Evolutionary conservation across 768 basidiomycete genomes (phyloP).

Genomic region (Suillus discolor): DNA sequence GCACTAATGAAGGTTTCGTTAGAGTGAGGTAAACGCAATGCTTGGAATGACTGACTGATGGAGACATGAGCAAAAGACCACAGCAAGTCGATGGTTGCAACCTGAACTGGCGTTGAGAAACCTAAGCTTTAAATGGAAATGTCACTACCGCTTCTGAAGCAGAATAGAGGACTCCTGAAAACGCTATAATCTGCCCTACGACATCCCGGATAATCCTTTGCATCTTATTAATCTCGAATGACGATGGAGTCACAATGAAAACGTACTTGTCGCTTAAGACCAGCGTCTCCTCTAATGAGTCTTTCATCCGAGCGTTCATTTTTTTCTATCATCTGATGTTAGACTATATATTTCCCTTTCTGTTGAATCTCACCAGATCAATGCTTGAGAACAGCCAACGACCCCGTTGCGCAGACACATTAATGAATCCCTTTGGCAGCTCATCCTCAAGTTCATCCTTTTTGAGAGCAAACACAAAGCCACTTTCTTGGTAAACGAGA

Average conservation of each 20-base stretch:
- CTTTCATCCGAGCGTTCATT: constrained; percentile 86
- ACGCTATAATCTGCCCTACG: constrained; percentile 63
- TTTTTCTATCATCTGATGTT: constrained; percentile 59
- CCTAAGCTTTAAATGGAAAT: neutral
- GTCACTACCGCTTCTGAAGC: constrained; percentile 79
- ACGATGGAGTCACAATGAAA: neutral
- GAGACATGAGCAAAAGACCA: constrained; percentile 86
- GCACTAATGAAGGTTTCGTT: constrained; percentile 34
- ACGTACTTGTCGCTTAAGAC: constrained; percentile 79
- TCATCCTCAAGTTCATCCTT: constrained; percentile 53
- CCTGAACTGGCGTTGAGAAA: constrained; percentile 41
- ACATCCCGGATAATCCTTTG: constrained; percentile 79
- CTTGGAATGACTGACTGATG: constrained; percentile 56
- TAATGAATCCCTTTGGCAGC: constrained; percentile 72
- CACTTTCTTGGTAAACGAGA: constrained; percentile 70
- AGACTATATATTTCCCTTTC: neutral
- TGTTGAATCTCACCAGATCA: constrained; percentile 62
- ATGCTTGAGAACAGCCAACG: constrained; percentile 78
- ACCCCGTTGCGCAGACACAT: constrained; percentile 64
- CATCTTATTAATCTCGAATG: neutral
- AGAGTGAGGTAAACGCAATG: neutral
- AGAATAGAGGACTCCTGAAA: constrained; percentile 84
- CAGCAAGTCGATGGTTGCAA: constrained; percentile 88
- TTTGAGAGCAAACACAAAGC: constrained; percentile 74
- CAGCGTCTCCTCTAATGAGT: constrained; percentile 87